Base-by-base conservation (phyloP, 2,329 filamentous ascomycete species). In the Aspergillus bombycis region DNA sequence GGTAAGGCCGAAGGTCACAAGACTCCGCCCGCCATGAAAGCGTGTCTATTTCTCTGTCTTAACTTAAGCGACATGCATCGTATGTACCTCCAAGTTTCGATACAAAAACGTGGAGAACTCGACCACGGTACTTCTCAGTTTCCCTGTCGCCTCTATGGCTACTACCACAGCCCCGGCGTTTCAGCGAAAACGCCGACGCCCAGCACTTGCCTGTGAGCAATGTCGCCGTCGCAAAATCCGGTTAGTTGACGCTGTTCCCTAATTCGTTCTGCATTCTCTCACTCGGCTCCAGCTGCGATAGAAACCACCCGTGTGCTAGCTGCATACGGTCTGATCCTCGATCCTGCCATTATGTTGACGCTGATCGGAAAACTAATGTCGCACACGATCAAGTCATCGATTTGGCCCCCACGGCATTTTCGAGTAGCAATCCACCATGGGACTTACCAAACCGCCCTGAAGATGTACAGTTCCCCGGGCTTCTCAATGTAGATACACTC, bases 301-400 rank as follows among this genome's bases (percentile, higher is more conserved):
- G 89, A 77, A 86, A 84, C 69, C 88, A 88, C 76, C 90, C 90
- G 19, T 93, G 91, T 72, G 82, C 85, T 70, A 89, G 90, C 76
- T 92, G 90, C 72, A 80, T 87, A 73, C 89, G 86, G 76, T 84
- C 86, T 58, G 79, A 82, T 26, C 84, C 84, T 36, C 85, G 91
- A 68, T 93, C 46, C 14, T 50, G 23, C 26, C 3, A 8, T 9
- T 50, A 50, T 19, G 14, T 50, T 50, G 46, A 50, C 23, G 11
- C 9, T 19, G 23, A 50, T 50, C 23, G 46, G 46, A 50, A 32
- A 50, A 19, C 46, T 11, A n/a, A 30, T n/a, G 26, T 30, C 26
- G 16, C 23, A 30, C 46, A 30, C 16, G 46, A 28, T 28, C 46
- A 50, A 14, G 46, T 30, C 46, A 50, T 50, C 26, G 26, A 50